Percentiles rank a stretch among this genome's conserved stretches.
These are phyloP conservation scores for Pleomassaria siparia DNA, from an alignment of 2,329 filamentous ascomycete genomes.

Conservation along the genomic window DNA sequence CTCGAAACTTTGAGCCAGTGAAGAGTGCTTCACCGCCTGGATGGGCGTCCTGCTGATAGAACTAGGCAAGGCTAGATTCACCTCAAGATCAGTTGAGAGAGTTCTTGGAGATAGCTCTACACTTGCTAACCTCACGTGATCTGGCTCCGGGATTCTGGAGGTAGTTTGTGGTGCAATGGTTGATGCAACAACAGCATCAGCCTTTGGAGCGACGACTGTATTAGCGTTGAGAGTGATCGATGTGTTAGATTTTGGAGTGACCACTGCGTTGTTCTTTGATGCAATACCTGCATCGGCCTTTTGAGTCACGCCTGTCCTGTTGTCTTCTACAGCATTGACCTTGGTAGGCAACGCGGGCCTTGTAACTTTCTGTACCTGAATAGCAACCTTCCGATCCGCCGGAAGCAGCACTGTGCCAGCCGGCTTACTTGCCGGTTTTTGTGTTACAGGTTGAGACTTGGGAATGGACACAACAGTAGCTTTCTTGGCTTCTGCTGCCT, in stretches of 20 bases:
- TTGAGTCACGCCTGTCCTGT: neutral
- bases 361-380: neutral
- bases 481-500: neutral
- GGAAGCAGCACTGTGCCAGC: no score
- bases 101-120: neutral
- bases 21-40: neutral
- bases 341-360: neutral
- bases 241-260: neutral
- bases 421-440: no score
- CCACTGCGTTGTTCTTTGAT: neutral
- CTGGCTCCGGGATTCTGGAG: neutral
- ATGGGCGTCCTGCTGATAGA: neutral
- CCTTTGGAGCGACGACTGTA: neutral
- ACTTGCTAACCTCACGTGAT: neutral
- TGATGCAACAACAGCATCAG: neutral
- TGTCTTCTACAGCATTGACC: neutral
- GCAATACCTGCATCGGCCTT: neutral
- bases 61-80: neutral
- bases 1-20: neutral
- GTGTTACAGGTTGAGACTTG: no score
- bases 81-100: neutral
- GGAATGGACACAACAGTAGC: no score
- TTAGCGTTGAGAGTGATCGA: neutral
- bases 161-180: neutral
- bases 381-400: neutral